A percentile compares a stretch with the other conserved stretches of the same genome.
These are phyloP conservation scores for Epichloe amarillans DNA, from an alignment of 2,329 filamentous ascomycete genomes.

Conservation along the genomic window DNA sequence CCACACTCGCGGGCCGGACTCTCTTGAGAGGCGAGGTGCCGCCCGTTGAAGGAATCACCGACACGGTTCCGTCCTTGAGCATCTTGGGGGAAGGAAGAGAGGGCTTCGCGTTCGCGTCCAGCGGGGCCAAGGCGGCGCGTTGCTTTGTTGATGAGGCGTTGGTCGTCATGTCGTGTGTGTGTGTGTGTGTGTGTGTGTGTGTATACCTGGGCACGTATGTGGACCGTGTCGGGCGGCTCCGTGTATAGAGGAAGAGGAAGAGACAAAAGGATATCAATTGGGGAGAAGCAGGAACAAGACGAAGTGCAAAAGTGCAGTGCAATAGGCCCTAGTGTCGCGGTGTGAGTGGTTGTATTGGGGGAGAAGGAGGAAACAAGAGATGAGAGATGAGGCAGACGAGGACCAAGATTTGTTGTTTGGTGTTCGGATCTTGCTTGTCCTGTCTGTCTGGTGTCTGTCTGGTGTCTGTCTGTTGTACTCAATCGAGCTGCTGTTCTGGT, in stretches of 20 bases:
- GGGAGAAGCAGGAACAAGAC: not conserved
- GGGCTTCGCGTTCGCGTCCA: conserved; percentile 31
- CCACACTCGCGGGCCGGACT: not conserved
- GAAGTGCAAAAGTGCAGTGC: not conserved
- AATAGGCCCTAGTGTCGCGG: not conserved
- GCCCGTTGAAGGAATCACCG: not conserved
- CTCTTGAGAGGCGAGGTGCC: conserved; percentile 8
- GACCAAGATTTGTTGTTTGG: not conserved
- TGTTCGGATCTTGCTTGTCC: not conserved
- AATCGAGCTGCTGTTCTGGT: not conserved
- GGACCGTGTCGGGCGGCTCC: not conserved
- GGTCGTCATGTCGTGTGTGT: not conserved
- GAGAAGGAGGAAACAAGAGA: not conserved
- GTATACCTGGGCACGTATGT: not conserved
- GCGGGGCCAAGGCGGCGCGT: conserved; percentile 35
- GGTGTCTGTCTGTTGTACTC: not conserved
- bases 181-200: not conserved
- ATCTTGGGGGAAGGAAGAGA: conserved; percentile 12
- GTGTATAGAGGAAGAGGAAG: not conserved
- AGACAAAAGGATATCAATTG: not conserved
- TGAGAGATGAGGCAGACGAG: not conserved
- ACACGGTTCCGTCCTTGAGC: conserved; percentile 4
- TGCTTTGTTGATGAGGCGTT: conserved; percentile 26
- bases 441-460: not conserved
- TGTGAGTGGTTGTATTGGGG: not conserved